A percentile compares a stretch with the other conserved stretches of the same genome.
Evolutionary conservation across 371 early-diverging fungal species (phyloP).

Genomic region (Mortierella sp.): DNA sequence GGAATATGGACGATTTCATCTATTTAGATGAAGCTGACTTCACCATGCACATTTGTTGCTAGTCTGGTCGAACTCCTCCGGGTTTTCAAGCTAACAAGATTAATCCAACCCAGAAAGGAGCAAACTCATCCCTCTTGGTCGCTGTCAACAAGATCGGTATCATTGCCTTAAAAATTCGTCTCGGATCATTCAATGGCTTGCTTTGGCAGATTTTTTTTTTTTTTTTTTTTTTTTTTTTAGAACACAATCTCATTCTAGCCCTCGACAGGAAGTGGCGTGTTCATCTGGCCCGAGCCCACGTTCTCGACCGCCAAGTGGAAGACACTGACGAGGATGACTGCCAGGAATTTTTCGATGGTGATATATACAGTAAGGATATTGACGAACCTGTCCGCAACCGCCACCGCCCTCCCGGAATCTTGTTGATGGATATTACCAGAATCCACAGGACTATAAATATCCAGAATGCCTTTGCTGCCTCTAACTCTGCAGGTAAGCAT

Average conservation of each 20-base stretch:
- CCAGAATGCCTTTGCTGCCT: not conserved
- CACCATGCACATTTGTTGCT: slow-evolving; percentile 5
- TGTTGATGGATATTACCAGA: not conserved
- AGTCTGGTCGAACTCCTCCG: slow-evolving; percentile 2
- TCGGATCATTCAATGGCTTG: slow-evolving; percentile 2
- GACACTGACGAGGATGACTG: too few relatives aligned
- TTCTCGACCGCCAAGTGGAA: too few relatives aligned
- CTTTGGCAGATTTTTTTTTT: too few relatives aligned
- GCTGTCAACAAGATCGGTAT: slow-evolving; percentile 5
- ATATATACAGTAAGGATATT: too few relatives aligned
- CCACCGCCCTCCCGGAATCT: not conserved
- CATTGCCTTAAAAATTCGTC: not conserved
- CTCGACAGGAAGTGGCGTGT: too few relatives aligned
- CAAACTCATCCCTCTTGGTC: slow-evolving; percentile 2
- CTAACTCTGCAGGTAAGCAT: not conserved
- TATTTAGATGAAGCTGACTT: slow-evolving; percentile 6
- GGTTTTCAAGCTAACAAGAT: not conserved
- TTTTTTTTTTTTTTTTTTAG: too few relatives aligned
- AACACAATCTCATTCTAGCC: too few relatives aligned
- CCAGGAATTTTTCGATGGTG: too few relatives aligned
- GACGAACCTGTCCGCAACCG: too few relatives aligned
- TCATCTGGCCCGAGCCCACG: too few relatives aligned
- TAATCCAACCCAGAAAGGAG: not conserved
- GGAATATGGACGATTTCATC: slow-evolving; percentile 8
- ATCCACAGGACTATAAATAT: slow-evolving; percentile 1